Evolutionary conservation across 1,284 basidiomycete species (phyloP).

Genomic region (Inonotus hispidus): DNA sequence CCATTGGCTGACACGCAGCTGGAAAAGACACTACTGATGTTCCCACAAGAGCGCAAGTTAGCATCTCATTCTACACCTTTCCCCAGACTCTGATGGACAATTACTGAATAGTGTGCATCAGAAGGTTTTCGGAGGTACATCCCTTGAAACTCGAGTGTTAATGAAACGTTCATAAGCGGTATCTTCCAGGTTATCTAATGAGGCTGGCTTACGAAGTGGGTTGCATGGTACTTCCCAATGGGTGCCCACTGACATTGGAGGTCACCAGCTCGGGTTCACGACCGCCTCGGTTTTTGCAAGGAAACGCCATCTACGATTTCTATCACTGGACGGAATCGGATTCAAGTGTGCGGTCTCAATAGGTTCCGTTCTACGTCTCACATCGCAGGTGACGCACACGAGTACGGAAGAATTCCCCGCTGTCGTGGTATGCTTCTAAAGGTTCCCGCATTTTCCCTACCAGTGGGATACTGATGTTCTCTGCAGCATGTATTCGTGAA

Average conservation of each 20-base stretch:
- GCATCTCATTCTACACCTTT: conserved; percentile 23
- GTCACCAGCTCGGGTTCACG: conserved; percentile 62
- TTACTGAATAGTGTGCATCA: conserved; percentile 61
- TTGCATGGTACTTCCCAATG: neutral
- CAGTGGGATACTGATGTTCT: neutral
- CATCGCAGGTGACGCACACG: conserved; percentile 61
- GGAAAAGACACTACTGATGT: conserved; percentile 75
- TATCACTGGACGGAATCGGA: conserved; percentile 73
- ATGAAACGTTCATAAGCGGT: neutral
- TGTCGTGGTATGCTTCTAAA: conserved; percentile 42
- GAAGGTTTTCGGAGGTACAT: conserved; percentile 68
- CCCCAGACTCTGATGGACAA: neutral
- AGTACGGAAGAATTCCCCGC: conserved; percentile 39
- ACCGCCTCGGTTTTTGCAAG: conserved; percentile 69
- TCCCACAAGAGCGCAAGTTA: conserved; percentile 81
- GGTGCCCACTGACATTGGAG: neutral
- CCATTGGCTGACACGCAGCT: conserved; percentile 63
- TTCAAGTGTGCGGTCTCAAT: conserved; percentile 80
- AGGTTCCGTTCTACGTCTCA: conserved; percentile 70
- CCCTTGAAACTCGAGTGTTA: neutral
- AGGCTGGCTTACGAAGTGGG: conserved; percentile 62
- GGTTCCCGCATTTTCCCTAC: neutral
- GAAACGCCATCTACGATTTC: conserved; percentile 56
- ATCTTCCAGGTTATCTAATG: conserved; percentile 45
- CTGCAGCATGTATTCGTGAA: conserved; percentile 65